A percentile compares a stretch with the other conserved stretches of the same genome.
These are phyloP conservation scores for Trichoderma cornu-damae DNA, from an alignment of 2,329 filamentous ascomycete genomes.

Conservation along the genomic window DNA sequence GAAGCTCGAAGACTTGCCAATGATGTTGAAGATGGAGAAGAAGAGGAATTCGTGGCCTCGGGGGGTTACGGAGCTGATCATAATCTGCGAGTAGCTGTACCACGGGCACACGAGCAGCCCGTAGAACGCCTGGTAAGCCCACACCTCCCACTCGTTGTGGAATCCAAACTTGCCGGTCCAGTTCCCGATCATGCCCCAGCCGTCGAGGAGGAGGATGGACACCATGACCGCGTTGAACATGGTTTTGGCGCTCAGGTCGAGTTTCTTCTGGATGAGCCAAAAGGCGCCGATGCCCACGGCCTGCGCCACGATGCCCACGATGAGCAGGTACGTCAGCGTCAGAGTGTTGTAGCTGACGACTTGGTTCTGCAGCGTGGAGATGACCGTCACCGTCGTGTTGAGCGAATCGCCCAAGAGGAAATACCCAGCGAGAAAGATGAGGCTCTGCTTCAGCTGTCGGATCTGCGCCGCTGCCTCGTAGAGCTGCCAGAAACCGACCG, in stretches of 20 bases:
- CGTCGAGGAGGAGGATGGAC: slow-evolving; percentile 54
- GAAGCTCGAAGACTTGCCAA: slow-evolving; percentile 63
- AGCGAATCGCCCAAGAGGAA: slow-evolving; percentile 65
- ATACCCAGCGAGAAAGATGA: slow-evolving; percentile 62
- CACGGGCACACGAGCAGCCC: slow-evolving; percentile 63
- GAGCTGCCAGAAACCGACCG: slow-evolving; percentile 59
- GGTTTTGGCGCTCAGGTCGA: slow-evolving; percentile 55
- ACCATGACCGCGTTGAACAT: slow-evolving; percentile 64
- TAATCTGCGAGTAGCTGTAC: slow-evolving; percentile 66
- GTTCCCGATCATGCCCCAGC: slow-evolving; percentile 44
- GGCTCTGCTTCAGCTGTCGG: slow-evolving; percentile 59
- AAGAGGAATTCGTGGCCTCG: slow-evolving; percentile 65
- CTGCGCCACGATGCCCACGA: slow-evolving; percentile 61
- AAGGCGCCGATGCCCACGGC: slow-evolving; percentile 58
- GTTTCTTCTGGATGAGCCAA: slow-evolving; percentile 57
- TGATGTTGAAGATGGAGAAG: slow-evolving; percentile 63
- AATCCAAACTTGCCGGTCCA: slow-evolving; percentile 43
- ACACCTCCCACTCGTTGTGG: slow-evolving; percentile 43
- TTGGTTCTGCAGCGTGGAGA: slow-evolving; percentile 59
- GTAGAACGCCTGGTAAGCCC: slow-evolving; percentile 51
- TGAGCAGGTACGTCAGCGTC: slow-evolving; percentile 59
- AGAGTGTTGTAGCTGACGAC: slow-evolving; percentile 62
- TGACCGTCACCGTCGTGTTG: slow-evolving; percentile 65
- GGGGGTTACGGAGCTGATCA: slow-evolving; percentile 65
- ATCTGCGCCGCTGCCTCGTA: slow-evolving; percentile 54